Percentiles rank a stretch among this genome's conserved stretches.
These are phyloP conservation scores for Phaeodactylum tricornutum DNA, from an alignment of 108 stramenopile species.

Conservation along the genomic window DNA sequence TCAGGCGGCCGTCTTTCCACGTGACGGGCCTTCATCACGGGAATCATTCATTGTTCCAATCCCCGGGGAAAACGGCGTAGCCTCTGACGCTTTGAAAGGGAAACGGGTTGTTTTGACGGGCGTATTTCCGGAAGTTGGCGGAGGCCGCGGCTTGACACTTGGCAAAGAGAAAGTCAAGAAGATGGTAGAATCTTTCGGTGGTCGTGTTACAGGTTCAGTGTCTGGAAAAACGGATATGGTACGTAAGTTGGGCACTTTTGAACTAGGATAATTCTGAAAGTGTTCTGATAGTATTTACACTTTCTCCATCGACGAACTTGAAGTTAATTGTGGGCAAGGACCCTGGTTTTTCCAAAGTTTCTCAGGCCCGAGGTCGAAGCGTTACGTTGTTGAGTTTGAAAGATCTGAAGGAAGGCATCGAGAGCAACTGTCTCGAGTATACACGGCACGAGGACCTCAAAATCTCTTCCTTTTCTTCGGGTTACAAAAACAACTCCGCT, in stretches of 20 bases:
- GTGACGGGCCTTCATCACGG: too few relatives aligned
- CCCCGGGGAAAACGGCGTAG: conserved; percentile 38
- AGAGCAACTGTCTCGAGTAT: too few relatives aligned
- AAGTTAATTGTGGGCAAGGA: conserved; percentile 43
- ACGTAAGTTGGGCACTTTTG: too few relatives aligned
- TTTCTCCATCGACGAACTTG: too few relatives aligned
- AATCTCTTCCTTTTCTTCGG: too few relatives aligned
- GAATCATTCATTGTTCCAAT: conserved; percentile 27
- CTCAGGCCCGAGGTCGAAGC: conserved; percentile 17
- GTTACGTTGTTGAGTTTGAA: conserved; percentile 3
- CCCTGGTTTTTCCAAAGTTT: conserved; percentile 41
- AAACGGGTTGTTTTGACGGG: conserved; percentile 45
- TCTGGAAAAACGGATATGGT: conserved; percentile 44
- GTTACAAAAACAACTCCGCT: too few relatives aligned
- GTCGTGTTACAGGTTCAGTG: conserved; percentile 26
- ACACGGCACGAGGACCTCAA: too few relatives aligned
- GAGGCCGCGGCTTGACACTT: conserved; percentile 32
- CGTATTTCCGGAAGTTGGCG: conserved; percentile 52
- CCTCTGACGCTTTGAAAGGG: conserved; percentile 21
- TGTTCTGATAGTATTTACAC: too few relatives aligned
- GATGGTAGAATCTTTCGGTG: conserved; percentile 40
- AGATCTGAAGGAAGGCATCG: too few relatives aligned
- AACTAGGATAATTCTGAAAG: too few relatives aligned
- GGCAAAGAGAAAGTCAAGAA: conserved; percentile 35
- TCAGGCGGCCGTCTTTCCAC: too few relatives aligned